These are phyloP conservation scores for Pichia deserticola DNA, from an alignment of 805 yeast genomes.

Conservation along the genomic window DNA sequence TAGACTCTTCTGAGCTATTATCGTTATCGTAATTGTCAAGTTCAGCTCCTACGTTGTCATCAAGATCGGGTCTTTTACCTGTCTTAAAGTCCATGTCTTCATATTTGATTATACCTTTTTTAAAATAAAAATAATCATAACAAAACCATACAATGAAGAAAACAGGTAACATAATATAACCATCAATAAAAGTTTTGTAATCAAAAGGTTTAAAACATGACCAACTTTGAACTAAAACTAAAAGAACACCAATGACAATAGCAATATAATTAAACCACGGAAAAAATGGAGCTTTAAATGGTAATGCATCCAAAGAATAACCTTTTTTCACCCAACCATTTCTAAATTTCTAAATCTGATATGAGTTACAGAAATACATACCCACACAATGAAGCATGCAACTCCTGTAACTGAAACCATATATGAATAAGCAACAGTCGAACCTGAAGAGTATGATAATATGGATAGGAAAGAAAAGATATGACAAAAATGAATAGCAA, in stretches of 20 bases:
- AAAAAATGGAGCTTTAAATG: slow-evolving; percentile 43
- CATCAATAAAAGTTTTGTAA: slow-evolving; percentile 50
- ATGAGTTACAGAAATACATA: slow-evolving; percentile 47
- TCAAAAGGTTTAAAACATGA: slow-evolving; percentile 51
- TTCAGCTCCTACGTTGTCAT: slow-evolving; percentile 15
- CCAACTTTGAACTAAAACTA: slow-evolving; percentile 64
- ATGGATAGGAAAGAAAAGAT: slow-evolving; percentile 48
- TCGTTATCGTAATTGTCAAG: slow-evolving; percentile 4
- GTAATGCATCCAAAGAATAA: slow-evolving; percentile 39
- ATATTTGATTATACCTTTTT: slow-evolving; percentile 28
- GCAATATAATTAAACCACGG: slow-evolving; percentile 48
- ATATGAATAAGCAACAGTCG: slow-evolving; percentile 51
- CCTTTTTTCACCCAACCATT: slow-evolving; percentile 40
- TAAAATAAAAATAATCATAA: slow-evolving; percentile 16
- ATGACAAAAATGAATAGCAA: slow-evolving; percentile 49
- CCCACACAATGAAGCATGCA: slow-evolving; percentile 64
- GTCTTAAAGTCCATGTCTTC: slow-evolving; percentile 42
- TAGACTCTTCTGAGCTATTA: too few species aligned
- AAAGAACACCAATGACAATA: slow-evolving; percentile 40
- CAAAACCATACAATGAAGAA: slow-evolving; percentile 35
- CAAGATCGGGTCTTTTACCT: slow-evolving; percentile 37
- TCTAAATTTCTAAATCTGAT: slow-evolving; percentile 47
- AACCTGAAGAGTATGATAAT: slow-evolving; percentile 51
- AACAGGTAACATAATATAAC: slow-evolving; percentile 56
- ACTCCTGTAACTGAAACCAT: slow-evolving; percentile 61